phyloP scores from a whole-genome alignment of 805 yeast genomes.

The Candida incommunis region DNA sequence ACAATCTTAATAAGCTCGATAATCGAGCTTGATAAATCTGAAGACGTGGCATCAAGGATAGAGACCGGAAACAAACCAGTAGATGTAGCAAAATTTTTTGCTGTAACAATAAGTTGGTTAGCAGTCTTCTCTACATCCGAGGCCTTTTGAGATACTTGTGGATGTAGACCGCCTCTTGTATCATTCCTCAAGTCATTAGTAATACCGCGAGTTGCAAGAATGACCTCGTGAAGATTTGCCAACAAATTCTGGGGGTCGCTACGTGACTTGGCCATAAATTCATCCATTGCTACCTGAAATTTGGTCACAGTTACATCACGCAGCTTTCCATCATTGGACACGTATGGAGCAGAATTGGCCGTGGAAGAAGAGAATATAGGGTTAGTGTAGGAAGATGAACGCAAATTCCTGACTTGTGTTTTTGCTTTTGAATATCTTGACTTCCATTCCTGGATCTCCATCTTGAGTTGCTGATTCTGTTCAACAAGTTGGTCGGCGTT shows the following conservation, averaged over 20 bases:
- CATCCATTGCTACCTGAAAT: conserved; percentile 22
- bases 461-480: conserved; percentile 16
- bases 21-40: conserved; percentile 52
- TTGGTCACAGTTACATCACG: conserved; percentile 12
- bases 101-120: conserved; percentile 60
- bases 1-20: conserved; percentile 22
- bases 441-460: conserved; percentile 24
- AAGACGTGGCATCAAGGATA: conserved; percentile 59
- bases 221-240: conserved; percentile 20
- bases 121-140: conserved; percentile 46
- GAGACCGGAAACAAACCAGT: conserved; percentile 51
- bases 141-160: conserved; percentile 15
- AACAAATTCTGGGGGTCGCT: conserved; percentile 14
- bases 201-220: conserved; percentile 19
- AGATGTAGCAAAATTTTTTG: conserved; percentile 59
- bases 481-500: conserved; percentile 11
- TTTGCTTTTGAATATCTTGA: conserved; percentile 16
- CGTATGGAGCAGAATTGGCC: background rate
- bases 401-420: conserved; percentile 15
- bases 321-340: conserved; percentile 15
- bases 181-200: conserved; percentile 12
- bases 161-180: conserved; percentile 4
- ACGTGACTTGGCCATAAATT: conserved; percentile 20
- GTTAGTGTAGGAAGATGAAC: conserved; percentile 4
- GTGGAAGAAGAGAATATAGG: background rate